A percentile compares a stretch with the other conserved stretches of the same genome.
Evolutionary conservation across 441 rosid species (phyloP).

Genomic region (Gossypium gossypioides): DNA sequence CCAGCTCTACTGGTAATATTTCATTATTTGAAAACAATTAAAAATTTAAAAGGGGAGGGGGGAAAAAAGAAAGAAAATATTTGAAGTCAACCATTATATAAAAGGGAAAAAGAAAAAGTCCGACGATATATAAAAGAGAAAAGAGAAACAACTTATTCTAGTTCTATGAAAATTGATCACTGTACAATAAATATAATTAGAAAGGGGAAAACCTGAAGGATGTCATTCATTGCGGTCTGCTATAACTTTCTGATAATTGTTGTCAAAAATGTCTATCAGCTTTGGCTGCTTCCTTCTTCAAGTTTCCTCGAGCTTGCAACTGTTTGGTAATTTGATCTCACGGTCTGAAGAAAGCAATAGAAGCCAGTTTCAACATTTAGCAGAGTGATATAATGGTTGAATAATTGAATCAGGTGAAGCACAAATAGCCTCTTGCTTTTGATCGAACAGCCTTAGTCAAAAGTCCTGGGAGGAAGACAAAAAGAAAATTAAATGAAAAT

Average conservation of each 20-base stretch:
- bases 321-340: slow-evolving; percentile 46
- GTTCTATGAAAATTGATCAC: background rate
- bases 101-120: background rate
- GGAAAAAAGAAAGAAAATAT: no score
- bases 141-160: background rate
- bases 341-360: slow-evolving; percentile 36
- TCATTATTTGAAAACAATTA: no score
- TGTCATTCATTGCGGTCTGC: background rate
- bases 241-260: background rate
- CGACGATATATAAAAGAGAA: background rate
- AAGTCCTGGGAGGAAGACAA: background rate
- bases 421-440: background rate
- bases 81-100: background rate
- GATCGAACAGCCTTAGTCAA: background rate
- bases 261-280: background rate
- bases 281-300: slow-evolving; percentile 11
- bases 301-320: slow-evolving; percentile 22
- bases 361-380: background rate
- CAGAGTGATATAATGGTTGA: background rate
- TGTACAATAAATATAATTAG: background rate
- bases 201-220: background rate
- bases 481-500: background rate
- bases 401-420: background rate
- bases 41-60: no score
- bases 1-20: no score